Evolutionary conservation across 2,329 filamentous ascomycete genomes (phyloP).

Genomic region (Byssoonygena ceratinophila): DNA sequence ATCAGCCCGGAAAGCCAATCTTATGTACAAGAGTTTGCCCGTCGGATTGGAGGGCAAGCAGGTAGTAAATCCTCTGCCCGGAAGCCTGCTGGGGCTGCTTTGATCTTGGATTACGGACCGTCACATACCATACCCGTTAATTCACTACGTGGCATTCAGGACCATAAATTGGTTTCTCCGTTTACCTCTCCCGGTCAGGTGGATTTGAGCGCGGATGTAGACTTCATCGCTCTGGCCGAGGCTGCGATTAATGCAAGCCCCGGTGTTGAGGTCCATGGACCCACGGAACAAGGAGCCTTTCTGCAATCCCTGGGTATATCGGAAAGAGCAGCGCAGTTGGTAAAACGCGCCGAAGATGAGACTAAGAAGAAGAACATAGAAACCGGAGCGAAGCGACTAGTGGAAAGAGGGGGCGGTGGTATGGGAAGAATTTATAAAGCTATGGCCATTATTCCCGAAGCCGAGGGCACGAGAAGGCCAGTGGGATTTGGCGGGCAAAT

Average conservation of each 20-base stretch:
- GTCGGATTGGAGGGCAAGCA: slow-evolving; percentile 61
- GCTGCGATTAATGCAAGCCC: slow-evolving; percentile 63
- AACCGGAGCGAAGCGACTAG: slow-evolving; percentile 65
- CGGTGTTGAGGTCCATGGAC: slow-evolving; percentile 83
- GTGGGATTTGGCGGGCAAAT: slow-evolving; percentile 79
- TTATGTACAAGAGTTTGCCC: slow-evolving; percentile 70
- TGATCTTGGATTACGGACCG: slow-evolving; percentile 95
- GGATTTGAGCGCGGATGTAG: slow-evolving; percentile 85
- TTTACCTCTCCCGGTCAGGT: slow-evolving; percentile 71
- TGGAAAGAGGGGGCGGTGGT: slow-evolving; percentile 69
- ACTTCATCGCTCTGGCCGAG: slow-evolving; percentile 80
- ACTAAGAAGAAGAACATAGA: slow-evolving; percentile 54
- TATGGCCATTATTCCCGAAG: slow-evolving; percentile 79
- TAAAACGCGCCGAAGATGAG: slow-evolving; percentile 41
- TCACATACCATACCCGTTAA: slow-evolving; percentile 68
- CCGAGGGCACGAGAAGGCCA: slow-evolving; percentile 59
- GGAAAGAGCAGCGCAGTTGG: slow-evolving; percentile 61
- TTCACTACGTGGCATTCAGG: slow-evolving; percentile 77
- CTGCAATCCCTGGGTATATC: slow-evolving; percentile 70
- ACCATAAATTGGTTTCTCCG: slow-evolving; percentile 65
- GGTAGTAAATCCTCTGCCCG: slow-evolving; percentile 23
- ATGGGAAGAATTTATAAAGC: slow-evolving; percentile 96
- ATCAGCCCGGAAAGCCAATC: slow-evolving; percentile 78
- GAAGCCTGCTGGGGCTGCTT: slow-evolving; percentile 65
- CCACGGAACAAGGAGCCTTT: slow-evolving; percentile 74